A percentile compares a stretch with the other conserved stretches of the same genome.
Conservation (phyloP, 192 early-diverging fungal genomes). For the Funneliformis mosseae region DNA sequence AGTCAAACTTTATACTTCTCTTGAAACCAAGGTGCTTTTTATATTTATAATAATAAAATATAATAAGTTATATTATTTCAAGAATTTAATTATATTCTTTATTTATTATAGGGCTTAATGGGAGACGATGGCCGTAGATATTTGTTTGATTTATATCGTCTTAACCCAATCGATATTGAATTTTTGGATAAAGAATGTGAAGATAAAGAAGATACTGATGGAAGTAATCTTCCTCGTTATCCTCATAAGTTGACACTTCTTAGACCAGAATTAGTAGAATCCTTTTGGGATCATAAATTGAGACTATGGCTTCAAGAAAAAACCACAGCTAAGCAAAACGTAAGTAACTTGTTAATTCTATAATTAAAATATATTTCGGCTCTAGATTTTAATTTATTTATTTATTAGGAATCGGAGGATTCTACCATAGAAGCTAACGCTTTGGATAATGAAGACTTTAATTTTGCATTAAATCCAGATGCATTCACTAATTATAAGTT, state of each 20-base stretch:
- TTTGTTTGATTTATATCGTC: conserved; percentile 89
- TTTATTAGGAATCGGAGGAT: background rate
- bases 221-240: conserved; percentile 63
- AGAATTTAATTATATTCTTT: background rate
- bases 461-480: conserved; percentile 62
- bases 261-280: conserved; percentile 82
- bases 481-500: conserved; percentile 28
- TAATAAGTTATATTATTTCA: background rate
- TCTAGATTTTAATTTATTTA: background rate
- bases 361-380: background rate
- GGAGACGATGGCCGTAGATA: conserved; percentile 93
- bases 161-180: conserved; percentile 88
- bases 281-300: conserved; percentile 83
- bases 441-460: conserved; percentile 37
- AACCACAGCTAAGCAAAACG: conserved; percentile 49
- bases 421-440: background rate
- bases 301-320: conserved; percentile 63
- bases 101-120: conserved; percentile 60
- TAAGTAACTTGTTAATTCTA: background rate
- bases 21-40: conserved; percentile 84
- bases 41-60: background rate
- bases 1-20: conserved; percentile 73
- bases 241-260: conserved; percentile 85
- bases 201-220: conserved; percentile 56
- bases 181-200: conserved; percentile 77